Evolutionary conservation across 2,329 filamentous ascomycete species (phyloP).

Genomic region (Fusarium graminum): DNA sequence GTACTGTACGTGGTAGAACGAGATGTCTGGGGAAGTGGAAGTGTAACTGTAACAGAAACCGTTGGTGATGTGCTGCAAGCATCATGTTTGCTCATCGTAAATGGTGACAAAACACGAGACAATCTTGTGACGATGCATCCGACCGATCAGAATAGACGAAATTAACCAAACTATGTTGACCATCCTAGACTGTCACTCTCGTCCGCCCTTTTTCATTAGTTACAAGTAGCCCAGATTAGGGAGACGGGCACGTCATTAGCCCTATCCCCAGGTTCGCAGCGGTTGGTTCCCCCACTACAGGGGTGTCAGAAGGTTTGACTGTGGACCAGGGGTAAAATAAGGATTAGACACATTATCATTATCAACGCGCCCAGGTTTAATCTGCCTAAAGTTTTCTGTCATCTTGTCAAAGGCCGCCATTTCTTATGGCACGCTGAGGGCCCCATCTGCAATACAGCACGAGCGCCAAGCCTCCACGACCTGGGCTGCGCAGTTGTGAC

Average conservation of each 20-base stretch:
- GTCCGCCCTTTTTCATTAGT: not conserved
- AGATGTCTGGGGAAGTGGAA: conserved; percentile 22
- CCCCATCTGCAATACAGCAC: not conserved
- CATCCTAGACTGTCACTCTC: not conserved
- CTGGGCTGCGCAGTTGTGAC: not conserved
- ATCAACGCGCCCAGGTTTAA: no score
- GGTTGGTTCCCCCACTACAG: conserved; percentile 6
- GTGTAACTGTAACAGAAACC: not conserved
- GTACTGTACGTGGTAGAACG: not conserved
- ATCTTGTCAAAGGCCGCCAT: no score
- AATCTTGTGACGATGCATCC: conserved; percentile 24
- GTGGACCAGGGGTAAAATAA: no score
- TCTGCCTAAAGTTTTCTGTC: no score
- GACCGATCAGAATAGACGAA: not conserved
- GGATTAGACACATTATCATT: no score
- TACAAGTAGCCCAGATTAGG: no score
- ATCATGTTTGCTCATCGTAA: conserved; percentile 13
- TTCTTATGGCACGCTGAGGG: no score
- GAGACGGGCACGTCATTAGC: conserved; percentile 11
- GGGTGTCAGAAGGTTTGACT: no score
- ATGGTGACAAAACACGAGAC: conserved; percentile 35
- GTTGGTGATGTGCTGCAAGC: conserved; percentile 5
- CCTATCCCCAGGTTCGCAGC: conserved; percentile 9
- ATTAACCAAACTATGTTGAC: not conserved
- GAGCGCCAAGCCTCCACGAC: conserved; percentile 7